phyloP scores from a whole-genome alignment of 495 filamentous ascomycete genomes.

The Hypoxylon fuscum region DNA sequence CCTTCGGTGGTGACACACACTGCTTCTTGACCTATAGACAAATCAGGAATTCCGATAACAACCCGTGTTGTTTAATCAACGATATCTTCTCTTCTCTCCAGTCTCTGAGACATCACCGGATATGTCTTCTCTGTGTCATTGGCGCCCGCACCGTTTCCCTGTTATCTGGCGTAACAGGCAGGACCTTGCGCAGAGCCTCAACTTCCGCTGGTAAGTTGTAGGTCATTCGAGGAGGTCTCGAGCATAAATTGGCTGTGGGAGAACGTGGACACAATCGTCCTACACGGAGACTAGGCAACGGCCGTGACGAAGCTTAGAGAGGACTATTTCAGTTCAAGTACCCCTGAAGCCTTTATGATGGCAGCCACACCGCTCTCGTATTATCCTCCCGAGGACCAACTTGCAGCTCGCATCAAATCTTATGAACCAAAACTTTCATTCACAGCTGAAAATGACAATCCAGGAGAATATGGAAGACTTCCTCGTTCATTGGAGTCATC shows the following conservation, averaged over 20 bases:
- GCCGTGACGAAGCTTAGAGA: too few species aligned
- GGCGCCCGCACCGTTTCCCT: not conserved
- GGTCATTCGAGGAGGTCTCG: not conserved
- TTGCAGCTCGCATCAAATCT: constrained; percentile 8
- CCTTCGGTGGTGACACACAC: not conserved
- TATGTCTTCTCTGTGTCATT: not conserved
- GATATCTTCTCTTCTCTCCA: not conserved
- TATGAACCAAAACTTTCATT: not conserved
- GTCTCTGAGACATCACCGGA: not conserved
- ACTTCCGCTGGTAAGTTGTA: not conserved
- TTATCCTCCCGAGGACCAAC: constrained; percentile 7
- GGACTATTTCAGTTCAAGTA: too few species aligned
- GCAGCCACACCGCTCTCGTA: constrained; percentile 1
- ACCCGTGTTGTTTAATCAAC: not conserved
- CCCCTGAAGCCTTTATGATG: not conserved
- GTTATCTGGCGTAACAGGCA: not conserved
- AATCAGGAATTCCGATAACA: not conserved
- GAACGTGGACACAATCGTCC: not conserved
- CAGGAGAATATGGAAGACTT: not conserved
- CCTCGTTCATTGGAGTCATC: constrained; percentile 3
- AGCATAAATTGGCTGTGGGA: not conserved
- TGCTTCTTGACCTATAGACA: too few species aligned
- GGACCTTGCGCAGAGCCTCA: not conserved
- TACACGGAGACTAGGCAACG: not conserved
- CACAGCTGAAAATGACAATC: not conserved